phyloP scores from a whole-genome alignment of 306 rosid species.

The Trifolium dubium region DNA sequence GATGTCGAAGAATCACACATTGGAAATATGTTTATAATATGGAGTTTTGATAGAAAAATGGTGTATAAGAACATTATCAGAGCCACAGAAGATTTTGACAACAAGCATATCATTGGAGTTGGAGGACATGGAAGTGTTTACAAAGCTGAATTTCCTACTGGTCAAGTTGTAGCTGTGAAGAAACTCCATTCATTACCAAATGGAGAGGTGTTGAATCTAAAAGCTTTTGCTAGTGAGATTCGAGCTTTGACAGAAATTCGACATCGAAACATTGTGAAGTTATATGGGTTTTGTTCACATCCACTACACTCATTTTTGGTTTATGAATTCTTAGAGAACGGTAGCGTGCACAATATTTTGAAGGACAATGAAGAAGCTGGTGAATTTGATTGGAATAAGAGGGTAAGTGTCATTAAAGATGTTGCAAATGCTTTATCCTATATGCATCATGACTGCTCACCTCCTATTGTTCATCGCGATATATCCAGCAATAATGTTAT shows the following conservation, averaged over 20 bases:
- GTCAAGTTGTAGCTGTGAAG: slow-evolving; percentile 10
- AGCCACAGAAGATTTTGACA: not conserved
- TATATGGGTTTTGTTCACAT: slow-evolving; percentile 12
- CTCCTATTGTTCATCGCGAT: not conserved
- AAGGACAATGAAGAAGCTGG: not conserved
- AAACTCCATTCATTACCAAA: not conserved
- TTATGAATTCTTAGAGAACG: not conserved
- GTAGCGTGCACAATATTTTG: not conserved
- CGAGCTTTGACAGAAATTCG: not conserved
- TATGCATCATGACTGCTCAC: not conserved
- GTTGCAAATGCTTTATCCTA: not conserved
- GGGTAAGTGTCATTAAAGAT: not conserved
- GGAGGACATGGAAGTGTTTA: slow-evolving; percentile 1
- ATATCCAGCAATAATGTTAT: not conserved
- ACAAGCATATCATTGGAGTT: not conserved
- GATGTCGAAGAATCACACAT: accelerated
- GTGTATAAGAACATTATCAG: not conserved
- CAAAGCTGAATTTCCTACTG: not conserved
- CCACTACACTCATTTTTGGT: not conserved
- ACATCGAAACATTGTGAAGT: not conserved
- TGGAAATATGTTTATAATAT: not conserved
- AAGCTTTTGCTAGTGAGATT: not conserved
- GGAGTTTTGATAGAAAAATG: slow-evolving; percentile 4
- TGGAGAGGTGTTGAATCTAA: not conserved
- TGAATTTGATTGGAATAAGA: not conserved